These are phyloP conservation scores for Tilletia indica DNA, from an alignment of 1,284 basidiomycete species.

Conservation along the genomic window DNA sequence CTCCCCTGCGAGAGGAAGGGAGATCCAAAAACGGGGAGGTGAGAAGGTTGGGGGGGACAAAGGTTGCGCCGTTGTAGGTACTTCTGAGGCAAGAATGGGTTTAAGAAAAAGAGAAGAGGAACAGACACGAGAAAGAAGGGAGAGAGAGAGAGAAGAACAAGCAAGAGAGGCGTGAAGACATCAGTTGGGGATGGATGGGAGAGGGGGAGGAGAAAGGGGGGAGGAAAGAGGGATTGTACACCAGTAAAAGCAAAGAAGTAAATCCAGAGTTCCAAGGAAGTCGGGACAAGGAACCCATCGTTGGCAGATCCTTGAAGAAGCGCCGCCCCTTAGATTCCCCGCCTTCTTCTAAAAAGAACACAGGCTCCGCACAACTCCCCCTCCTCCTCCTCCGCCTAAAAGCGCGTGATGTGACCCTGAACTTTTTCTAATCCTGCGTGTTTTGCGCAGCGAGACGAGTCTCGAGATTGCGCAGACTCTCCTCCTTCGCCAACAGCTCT, in stretches of 20 bases:
- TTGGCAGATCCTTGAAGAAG: no score
- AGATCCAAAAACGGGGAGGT: neutral
- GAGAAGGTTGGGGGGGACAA: neutral
- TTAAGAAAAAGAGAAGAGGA: neutral
- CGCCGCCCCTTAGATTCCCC: no score
- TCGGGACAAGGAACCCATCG: no score
- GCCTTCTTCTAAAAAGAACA: no score
- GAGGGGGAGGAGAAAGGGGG: neutral
- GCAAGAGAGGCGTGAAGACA: neutral
- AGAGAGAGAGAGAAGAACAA: constrained; percentile 1
- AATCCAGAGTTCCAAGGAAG: no score
- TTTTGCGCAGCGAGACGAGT: constrained; percentile 77
- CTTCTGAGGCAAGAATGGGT: neutral
- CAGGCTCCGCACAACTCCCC: no score
- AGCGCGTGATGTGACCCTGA: no score
- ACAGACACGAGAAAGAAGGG: neutral
- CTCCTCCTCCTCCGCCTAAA: no score
- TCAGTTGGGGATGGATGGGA: neutral
- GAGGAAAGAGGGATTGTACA: no score
- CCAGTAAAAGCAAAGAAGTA: no score
- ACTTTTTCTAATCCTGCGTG: neutral
- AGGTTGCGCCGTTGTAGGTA: neutral
- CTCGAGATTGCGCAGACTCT: constrained; percentile 73
- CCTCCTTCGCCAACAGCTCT: constrained; percentile 67
- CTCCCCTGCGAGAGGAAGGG: neutral